Evolutionary conservation across 2,329 filamentous ascomycete genomes (phyloP), one percentile per base, ranked within the genome.

Genomic region (Trichophaea hybrida): DNA sequence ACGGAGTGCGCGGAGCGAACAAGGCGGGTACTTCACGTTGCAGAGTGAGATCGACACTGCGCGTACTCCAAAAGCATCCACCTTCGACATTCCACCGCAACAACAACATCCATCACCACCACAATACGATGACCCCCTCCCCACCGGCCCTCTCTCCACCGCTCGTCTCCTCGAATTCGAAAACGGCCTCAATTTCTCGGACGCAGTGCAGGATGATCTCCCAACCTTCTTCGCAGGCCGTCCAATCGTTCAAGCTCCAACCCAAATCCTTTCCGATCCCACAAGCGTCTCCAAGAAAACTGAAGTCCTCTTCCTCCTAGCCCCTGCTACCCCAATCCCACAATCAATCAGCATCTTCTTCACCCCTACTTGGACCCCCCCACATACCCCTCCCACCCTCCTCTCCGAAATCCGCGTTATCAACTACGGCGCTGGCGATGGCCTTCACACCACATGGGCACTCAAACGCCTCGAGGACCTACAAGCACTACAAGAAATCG

Each of bases 361-460:
- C 31, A 58, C 59, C 10, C 64, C 64, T 6, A 65, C 60, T 10
- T 66, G 64, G 64, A 49, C 55, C 15, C 32, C 43, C 5, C 44
- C 55, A 8, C 37, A 57, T 33, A 57, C 55, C 17, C 43, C 55
- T 13, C 44, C 55, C 6, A 50, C 40, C 15, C 24, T 13, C 24
- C 44, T 50, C 7, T 40, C 55, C 7, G 55, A 57, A 31, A 57
- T 50, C 32, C 12, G 10, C 6, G 4, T 15, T 4, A 13, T 8
- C 13, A 5, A 37, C 15, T 50, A 57, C 32, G 86, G 87, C 5
- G 83, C 83, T 68, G 85, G 87, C 64, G 89, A 89, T 1, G 87
- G 94, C 1, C 73, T 95, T 61, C 90, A 94, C 70, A 94, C 88
- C 1, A 82, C 91, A 60, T 96, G 90, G 88, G 90, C 87, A 15